Percentiles rank a stretch among this genome's conserved stretches.
phyloP scores from a whole-genome alignment of 192 early-diverging fungal genomes.

The Gonapodya prolifera region DNA sequence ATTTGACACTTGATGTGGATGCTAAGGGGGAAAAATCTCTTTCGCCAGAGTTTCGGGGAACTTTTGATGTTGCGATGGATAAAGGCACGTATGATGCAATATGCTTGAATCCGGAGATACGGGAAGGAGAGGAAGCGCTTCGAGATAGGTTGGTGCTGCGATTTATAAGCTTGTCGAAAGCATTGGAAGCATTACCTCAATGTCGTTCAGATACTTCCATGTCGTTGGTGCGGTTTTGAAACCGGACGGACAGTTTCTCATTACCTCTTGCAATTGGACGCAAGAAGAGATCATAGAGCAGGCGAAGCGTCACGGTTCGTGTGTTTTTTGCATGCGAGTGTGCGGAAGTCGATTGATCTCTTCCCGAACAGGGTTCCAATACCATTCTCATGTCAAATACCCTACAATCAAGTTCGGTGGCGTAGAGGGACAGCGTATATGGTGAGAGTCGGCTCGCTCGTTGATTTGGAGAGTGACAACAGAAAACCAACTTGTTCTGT shows the following conservation, averaged over 20 bases:
- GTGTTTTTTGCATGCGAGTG: background rate
- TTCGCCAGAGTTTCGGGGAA: conserved; percentile 7
- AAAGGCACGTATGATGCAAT: conserved; percentile 96
- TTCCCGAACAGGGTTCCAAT: conserved; percentile 18
- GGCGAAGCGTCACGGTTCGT: conserved; percentile 37
- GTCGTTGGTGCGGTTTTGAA: conserved; percentile 46
- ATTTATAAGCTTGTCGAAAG: too few relatives aligned
- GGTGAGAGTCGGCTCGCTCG: background rate
- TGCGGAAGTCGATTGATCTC: too few relatives aligned
- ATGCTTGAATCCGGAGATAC: conserved; percentile 41
- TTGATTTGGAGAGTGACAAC: background rate
- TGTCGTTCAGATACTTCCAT: background rate
- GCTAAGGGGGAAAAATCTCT: background rate
- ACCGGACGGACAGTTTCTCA: conserved; percentile 58
- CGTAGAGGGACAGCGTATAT: conserved; percentile 49
- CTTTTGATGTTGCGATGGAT: conserved; percentile 61
- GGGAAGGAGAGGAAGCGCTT: conserved; percentile 13
- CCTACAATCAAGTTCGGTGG: conserved; percentile 82
- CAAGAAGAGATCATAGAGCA: conserved; percentile 63
- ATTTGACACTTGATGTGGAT: conserved; percentile 39
- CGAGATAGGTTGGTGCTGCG: conserved; percentile 15
- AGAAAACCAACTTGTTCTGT: background rate
- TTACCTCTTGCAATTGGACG: conserved; percentile 93
- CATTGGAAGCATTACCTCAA: too few relatives aligned
- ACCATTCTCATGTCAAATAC: conserved; percentile 61